These are phyloP conservation scores for Claviceps maximensis DNA, from an alignment of 2,329 filamentous ascomycete species.

Conservation along the genomic window DNA sequence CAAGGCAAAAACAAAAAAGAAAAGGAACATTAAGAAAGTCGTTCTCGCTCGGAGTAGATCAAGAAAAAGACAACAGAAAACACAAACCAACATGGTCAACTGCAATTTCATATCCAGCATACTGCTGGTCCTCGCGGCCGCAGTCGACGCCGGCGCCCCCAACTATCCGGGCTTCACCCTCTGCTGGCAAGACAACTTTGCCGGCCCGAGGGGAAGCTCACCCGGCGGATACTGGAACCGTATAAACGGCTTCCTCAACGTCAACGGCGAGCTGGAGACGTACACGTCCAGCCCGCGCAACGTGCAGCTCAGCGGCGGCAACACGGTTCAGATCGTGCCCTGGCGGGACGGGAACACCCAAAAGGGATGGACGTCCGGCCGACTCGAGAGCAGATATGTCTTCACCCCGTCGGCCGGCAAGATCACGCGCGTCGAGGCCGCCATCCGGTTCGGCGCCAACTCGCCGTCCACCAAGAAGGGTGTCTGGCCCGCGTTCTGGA, in stretches of 20 bases:
- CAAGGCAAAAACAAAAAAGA: too few species aligned
- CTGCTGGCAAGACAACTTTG: constrained; percentile 32
- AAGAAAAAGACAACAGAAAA: background rate
- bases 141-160: constrained; percentile 25
- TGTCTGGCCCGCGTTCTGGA: constrained; percentile 47
- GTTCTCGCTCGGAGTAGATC: background rate
- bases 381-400: constrained; percentile 35
- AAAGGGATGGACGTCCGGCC: constrained; percentile 38
- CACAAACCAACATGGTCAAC: constrained; percentile 10
- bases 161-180: constrained; percentile 24
- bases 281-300: constrained; percentile 34
- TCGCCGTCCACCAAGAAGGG: constrained; percentile 32
- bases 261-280: constrained; percentile 38
- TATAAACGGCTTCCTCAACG: constrained; percentile 25
- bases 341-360: constrained; percentile 22
- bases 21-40: too few species aligned
- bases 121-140: constrained; percentile 15
- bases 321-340: constrained; percentile 39
- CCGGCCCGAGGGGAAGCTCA: constrained; percentile 20
- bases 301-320: constrained; percentile 35
- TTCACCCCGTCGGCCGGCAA: constrained; percentile 33
- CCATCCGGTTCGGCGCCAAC: constrained; percentile 33
- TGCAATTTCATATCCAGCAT: constrained; percentile 12
- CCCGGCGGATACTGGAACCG: constrained; percentile 30
- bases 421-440: constrained; percentile 32